These are phyloP conservation scores for Artomyces pyxidatus DNA, from an alignment of 768 basidiomycete species.

Conservation along the genomic window DNA sequence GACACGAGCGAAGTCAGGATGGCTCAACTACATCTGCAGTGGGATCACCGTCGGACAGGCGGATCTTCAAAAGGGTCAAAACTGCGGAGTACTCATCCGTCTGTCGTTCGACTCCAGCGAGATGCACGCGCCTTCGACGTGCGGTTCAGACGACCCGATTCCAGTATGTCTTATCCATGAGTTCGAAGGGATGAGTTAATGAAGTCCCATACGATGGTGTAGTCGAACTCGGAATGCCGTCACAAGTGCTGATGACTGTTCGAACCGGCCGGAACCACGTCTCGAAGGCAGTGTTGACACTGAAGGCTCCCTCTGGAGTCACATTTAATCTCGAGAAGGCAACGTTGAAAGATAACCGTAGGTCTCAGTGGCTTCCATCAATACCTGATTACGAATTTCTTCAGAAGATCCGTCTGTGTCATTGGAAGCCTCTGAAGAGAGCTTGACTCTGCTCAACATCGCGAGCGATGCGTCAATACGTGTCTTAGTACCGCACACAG, in stretches of 20 bases:
- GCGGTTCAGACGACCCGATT: slow-evolving; percentile 47
- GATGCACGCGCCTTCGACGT: slow-evolving; percentile 60
- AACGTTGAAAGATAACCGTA: slow-evolving; percentile 29
- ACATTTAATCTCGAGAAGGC: slow-evolving; percentile 38
- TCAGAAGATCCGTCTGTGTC: slow-evolving; percentile 10
- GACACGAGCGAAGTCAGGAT: slow-evolving; percentile 63
- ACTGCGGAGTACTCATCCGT: slow-evolving; percentile 23
- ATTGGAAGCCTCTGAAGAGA: slow-evolving; percentile 33
- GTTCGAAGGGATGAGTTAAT: too few species aligned
- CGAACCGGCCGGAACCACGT: slow-evolving; percentile 64
- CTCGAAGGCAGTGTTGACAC: slow-evolving; percentile 41
- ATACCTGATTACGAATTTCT: neutral
- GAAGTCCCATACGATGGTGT: too few species aligned
- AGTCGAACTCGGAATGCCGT: slow-evolving; percentile 62
- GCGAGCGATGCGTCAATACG: slow-evolving; percentile 36
- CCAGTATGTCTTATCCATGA: too few species aligned
- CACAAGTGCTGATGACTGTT: slow-evolving; percentile 47
- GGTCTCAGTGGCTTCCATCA: slow-evolving; percentile 3
- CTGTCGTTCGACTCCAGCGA: slow-evolving; percentile 52
- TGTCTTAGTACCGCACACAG: slow-evolving; percentile 59
- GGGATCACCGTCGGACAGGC: slow-evolving; percentile 39
- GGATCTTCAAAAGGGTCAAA: slow-evolving; percentile 15
- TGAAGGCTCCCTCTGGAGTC: slow-evolving; percentile 47
- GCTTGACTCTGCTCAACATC: slow-evolving; percentile 41
- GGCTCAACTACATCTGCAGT: slow-evolving; percentile 59